Conservation (phyloP, 1,139 yeast species). For the Entelexis paramagnoliae region DNA sequence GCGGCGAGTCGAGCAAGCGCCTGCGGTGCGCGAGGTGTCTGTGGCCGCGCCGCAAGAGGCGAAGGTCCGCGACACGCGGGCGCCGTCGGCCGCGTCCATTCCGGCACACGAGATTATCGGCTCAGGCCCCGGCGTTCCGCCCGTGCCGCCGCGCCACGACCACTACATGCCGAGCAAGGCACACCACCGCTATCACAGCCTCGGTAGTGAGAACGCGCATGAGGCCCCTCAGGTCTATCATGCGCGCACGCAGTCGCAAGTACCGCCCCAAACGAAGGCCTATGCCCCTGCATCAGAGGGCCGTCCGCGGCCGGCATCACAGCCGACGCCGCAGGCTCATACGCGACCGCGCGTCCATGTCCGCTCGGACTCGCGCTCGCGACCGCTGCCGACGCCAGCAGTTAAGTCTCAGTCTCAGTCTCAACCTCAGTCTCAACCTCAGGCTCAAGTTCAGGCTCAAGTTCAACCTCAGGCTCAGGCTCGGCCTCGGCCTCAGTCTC, state of each 20-base stretch:
- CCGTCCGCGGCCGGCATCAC: not conserved
- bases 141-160: slow-evolving; percentile 1
- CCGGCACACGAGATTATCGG: not conserved
- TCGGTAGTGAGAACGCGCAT: not conserved
- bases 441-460: no score
- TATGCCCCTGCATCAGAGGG: not conserved
- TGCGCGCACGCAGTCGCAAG: not conserved
- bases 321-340: not conserved
- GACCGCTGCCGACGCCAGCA: no score
- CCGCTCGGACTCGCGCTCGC: no score
- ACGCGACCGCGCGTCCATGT: not conserved
- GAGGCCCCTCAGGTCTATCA: not conserved
- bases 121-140: not conserved
- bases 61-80: not conserved
- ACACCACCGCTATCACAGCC: not conserved
- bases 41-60: not conserved
- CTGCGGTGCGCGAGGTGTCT: not conserved
- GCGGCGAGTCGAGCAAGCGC: not conserved
- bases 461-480: no score
- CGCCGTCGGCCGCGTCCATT: not conserved
- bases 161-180: not conserved
- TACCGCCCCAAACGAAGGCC: not conserved
- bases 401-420: not conserved
- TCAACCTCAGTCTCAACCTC: no score
- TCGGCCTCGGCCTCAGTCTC: no score